phyloP scores from a whole-genome alignment of 2,329 filamentous ascomycete genomes.

The Aulographum hederae region DNA sequence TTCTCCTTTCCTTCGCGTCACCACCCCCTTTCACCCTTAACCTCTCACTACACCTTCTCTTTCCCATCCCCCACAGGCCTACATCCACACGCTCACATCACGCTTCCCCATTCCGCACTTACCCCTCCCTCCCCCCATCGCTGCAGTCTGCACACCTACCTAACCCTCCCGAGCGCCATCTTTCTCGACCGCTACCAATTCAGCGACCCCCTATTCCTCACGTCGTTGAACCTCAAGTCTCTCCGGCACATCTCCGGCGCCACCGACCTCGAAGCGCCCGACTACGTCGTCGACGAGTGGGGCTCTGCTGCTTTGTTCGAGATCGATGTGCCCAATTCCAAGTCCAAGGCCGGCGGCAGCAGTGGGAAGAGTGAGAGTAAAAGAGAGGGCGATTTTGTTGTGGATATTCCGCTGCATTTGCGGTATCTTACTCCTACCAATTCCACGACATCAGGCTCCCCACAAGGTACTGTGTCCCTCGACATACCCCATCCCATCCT shows the following conservation, averaged over 20 bases:
- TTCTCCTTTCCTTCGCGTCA: conserved; percentile 78
- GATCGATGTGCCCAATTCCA: conserved; percentile 36
- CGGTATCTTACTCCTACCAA: conserved; percentile 53
- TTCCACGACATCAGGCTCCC: conserved; percentile 9
- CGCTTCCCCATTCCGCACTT: conserved; percentile 9
- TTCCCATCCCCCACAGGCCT: conserved; percentile 62
- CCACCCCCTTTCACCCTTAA: conserved; percentile 29
- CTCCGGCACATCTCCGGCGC: conserved; percentile 54
- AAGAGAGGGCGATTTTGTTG: conserved; percentile 35
- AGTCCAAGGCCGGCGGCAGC: background rate
- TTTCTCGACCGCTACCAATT: conserved; percentile 86
- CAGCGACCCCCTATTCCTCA: conserved; percentile 54
- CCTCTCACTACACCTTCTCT: conserved; percentile 35
- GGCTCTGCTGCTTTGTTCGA: conserved; percentile 64
- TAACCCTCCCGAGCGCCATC: conserved; percentile 63
- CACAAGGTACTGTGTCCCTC: conserved; percentile 11
- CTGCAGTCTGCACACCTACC: conserved; percentile 61
- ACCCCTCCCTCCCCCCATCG: conserved; percentile 14
- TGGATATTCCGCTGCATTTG: conserved; percentile 64
- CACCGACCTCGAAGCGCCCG: conserved; percentile 79
- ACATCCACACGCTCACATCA: conserved; percentile 38
- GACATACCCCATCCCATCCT: conserved; percentile 64
- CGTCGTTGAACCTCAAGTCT: conserved; percentile 58
- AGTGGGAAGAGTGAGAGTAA: conserved; percentile 3
- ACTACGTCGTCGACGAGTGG: conserved; percentile 61